phyloP scores from a whole-genome alignment of 2,329 filamentous ascomycete genomes.

The Drechslera avenae region DNA sequence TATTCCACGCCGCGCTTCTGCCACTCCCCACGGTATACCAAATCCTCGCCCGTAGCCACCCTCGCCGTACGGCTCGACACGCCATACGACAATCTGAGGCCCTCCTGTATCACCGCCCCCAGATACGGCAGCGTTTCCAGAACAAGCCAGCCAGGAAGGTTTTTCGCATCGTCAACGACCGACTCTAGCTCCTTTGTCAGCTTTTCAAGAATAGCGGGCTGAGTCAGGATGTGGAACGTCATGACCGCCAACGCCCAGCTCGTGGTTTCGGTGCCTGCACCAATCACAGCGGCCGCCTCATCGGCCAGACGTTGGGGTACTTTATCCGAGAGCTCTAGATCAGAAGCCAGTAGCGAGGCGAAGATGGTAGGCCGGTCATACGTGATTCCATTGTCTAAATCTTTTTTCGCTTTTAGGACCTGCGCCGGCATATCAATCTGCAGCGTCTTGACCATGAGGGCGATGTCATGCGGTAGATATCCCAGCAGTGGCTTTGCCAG shows the following conservation, averaged over 20 bases:
- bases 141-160: slow-evolving; percentile 24
- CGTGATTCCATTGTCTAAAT: slow-evolving; percentile 29
- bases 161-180: slow-evolving; percentile 21
- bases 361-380: slow-evolving; percentile 34
- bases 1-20: slow-evolving; percentile 28
- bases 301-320: slow-evolving; percentile 35
- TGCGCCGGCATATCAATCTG: slow-evolving; percentile 34
- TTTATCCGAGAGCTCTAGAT: slow-evolving; percentile 24
- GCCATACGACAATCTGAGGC: slow-evolving; percentile 35
- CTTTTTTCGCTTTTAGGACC: slow-evolving; percentile 28
- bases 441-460: slow-evolving; percentile 28
- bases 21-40: slow-evolving; percentile 34
- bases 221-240: slow-evolving; percentile 38
- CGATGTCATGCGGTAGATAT: slow-evolving; percentile 28
- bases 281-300: slow-evolving; percentile 40
- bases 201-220: slow-evolving; percentile 25
- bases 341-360: slow-evolving; percentile 23
- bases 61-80: slow-evolving; percentile 35
- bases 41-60: slow-evolving; percentile 29
- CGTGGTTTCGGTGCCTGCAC: slow-evolving; percentile 45
- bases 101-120: slow-evolving; percentile 41
- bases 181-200: slow-evolving; percentile 31
- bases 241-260: slow-evolving; percentile 34
- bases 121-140: slow-evolving; percentile 41
- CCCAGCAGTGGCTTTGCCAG: slow-evolving; percentile 24